These are phyloP conservation scores for Vitis cinerea DNA, from an alignment of 164 flowering plant species.

Conservation along the genomic window DNA sequence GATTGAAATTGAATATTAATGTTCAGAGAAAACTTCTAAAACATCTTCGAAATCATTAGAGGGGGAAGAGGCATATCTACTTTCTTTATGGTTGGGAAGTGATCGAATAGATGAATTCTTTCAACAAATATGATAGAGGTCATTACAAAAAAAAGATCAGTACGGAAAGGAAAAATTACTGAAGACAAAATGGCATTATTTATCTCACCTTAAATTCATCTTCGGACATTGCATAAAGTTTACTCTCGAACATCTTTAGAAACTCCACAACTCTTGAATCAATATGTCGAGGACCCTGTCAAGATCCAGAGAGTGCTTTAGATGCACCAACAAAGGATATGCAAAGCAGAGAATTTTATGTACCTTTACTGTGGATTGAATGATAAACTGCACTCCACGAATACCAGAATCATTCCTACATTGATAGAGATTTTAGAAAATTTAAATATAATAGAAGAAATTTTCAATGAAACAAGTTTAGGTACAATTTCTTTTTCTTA, in stretches of 20 bases:
- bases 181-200: conserved; percentile 1
- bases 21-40: no score
- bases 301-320: conserved; percentile 11
- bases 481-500: no score
- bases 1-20: no score
- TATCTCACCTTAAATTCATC: conserved; percentile 79
- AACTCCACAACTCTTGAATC: conserved; percentile 77
- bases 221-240: conserved; percentile 65
- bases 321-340: neutral
- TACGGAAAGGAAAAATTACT: neutral
- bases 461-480: neutral
- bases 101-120: neutral
- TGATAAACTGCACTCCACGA: conserved; percentile 75
- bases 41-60: no score
- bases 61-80: neutral
- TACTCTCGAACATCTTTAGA: conserved; percentile 71
- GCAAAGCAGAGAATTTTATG: neutral
- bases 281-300: conserved; percentile 77
- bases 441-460: neutral
- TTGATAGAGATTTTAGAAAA: neutral
- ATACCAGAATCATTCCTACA: conserved; percentile 78
- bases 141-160: neutral
- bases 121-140: neutral
- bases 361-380: conserved; percentile 92
- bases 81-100: neutral